phyloP scores from a whole-genome alignment of 2,329 filamentous ascomycete species.

The Capronia americana region DNA sequence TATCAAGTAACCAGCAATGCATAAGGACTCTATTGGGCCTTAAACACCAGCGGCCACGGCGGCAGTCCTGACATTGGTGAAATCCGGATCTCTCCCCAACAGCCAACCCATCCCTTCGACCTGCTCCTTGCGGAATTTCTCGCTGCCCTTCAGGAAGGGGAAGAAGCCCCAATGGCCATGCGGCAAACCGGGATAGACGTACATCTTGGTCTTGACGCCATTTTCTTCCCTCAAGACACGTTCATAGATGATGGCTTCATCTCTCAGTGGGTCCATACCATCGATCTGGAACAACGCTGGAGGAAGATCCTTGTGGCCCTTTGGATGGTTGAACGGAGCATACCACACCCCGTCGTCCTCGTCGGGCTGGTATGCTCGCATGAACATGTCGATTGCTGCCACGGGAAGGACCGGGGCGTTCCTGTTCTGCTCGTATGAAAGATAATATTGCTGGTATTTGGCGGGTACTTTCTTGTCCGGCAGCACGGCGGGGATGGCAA shows the following conservation, averaged over 20 bases:
- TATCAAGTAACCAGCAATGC: background rate
- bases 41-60: conserved; percentile 28
- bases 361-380: conserved; percentile 36
- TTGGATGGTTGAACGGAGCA: conserved; percentile 33
- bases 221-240: conserved; percentile 37
- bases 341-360: conserved; percentile 33
- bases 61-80: conserved; percentile 26
- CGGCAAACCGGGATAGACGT: conserved; percentile 45
- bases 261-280: conserved; percentile 42
- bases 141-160: conserved; percentile 39
- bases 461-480: conserved; percentile 44
- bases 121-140: conserved; percentile 41
- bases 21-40: background rate
- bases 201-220: conserved; percentile 42
- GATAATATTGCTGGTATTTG: conserved; percentile 45
- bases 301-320: conserved; percentile 42
- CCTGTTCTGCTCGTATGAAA: conserved; percentile 51
- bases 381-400: conserved; percentile 41
- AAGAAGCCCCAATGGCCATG: conserved; percentile 44
- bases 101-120: conserved; percentile 37
- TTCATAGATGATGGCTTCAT: conserved; percentile 41
- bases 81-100: conserved; percentile 33
- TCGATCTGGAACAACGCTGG: conserved; percentile 41
- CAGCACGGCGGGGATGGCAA: conserved; percentile 51
- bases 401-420: conserved; percentile 47